These are phyloP conservation scores for Phycomyces nitens DNA, from an alignment of 192 early-diverging fungal genomes.

Conservation along the genomic window DNA sequence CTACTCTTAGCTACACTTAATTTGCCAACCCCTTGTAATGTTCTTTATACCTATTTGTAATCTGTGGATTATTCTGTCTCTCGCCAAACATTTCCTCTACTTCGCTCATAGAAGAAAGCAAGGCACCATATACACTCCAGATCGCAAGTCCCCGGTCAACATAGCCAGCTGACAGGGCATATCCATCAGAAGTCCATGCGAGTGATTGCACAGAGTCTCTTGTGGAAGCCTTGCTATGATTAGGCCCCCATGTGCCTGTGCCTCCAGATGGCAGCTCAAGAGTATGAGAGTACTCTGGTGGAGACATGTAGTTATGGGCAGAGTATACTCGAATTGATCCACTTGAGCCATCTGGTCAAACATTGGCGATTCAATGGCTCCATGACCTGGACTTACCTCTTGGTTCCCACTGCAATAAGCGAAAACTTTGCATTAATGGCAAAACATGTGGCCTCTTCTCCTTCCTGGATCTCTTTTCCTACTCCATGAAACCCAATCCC, in stretches of 20 bases:
- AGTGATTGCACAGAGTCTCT: slow-evolving; percentile 43
- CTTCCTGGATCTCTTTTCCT: slow-evolving; percentile 18
- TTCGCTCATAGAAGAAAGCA: slow-evolving; percentile 27
- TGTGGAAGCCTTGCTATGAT: too few relatives aligned
- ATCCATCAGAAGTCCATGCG: slow-evolving; percentile 73
- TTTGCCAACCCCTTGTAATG: background rate
- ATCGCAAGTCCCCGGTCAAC: slow-evolving; percentile 60
- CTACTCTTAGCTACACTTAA: background rate
- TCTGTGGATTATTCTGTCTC: background rate
- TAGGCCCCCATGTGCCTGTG: background rate
- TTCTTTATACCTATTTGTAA: slow-evolving; percentile 1
- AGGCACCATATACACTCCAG: slow-evolving; percentile 76
- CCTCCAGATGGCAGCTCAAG: slow-evolving; percentile 23
- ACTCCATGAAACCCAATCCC: slow-evolving; percentile 51
- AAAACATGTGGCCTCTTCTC: slow-evolving; percentile 47
- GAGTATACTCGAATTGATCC: slow-evolving; percentile 52
- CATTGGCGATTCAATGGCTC: background rate
- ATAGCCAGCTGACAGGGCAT: slow-evolving; percentile 70
- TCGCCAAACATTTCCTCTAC: slow-evolving; percentile 18
- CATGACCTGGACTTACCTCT: slow-evolving; percentile 37
- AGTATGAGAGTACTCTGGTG: slow-evolving; percentile 49
- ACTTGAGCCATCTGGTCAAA: too few relatives aligned
- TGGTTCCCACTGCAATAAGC: slow-evolving; percentile 68
- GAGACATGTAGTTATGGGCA: slow-evolving; percentile 42
- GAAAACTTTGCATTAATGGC: slow-evolving; percentile 68